Evolutionary conservation across 768 basidiomycete genomes (phyloP).

Genomic region (Leccinum variicolor): DNA sequence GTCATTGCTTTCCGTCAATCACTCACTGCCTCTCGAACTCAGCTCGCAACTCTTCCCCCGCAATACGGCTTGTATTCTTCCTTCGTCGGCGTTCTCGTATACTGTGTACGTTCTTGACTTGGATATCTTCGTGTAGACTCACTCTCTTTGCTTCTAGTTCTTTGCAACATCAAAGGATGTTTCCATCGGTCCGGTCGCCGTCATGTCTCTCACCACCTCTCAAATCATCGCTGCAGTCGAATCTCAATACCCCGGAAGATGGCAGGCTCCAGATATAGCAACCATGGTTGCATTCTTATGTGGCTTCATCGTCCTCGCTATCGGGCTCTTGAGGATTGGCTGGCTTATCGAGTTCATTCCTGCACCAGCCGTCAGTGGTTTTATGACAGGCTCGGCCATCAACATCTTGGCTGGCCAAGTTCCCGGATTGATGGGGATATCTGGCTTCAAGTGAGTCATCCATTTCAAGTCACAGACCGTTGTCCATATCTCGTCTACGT

Average conservation of each 20-base stretch:
- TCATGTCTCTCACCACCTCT: slow-evolving; percentile 89
- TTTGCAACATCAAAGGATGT: slow-evolving; percentile 99
- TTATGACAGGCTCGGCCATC: slow-evolving; percentile 99
- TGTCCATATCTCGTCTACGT: slow-evolving; percentile 3
- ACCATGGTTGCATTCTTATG: slow-evolving; percentile 80
- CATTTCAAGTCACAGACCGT: background rate
- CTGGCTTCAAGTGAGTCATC: slow-evolving; percentile 71
- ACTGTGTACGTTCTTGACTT: slow-evolving; percentile 57
- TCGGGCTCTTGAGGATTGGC: slow-evolving; percentile 86
- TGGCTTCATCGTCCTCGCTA: slow-evolving; percentile 87
- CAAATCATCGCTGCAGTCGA: slow-evolving; percentile 74
- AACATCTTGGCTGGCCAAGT: slow-evolving; percentile 87
- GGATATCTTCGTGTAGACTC: background rate
- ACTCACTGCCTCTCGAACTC: background rate
- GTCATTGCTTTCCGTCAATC: background rate
- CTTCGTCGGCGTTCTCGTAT: slow-evolving; percentile 82
- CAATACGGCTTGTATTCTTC: slow-evolving; percentile 95
- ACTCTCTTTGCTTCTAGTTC: slow-evolving; percentile 45
- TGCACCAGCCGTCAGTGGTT: slow-evolving; percentile 77
- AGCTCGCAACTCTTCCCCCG: slow-evolving; percentile 81
- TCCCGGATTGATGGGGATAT: slow-evolving; percentile 85
- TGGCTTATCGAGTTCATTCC: slow-evolving; percentile 97
- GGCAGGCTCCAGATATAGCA: slow-evolving; percentile 72
- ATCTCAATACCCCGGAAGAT: slow-evolving; percentile 49
- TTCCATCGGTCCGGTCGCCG: slow-evolving; percentile 98